Base-by-base conservation (phyloP, 805 yeast species). In the Yarrowia divulgata region DNA sequence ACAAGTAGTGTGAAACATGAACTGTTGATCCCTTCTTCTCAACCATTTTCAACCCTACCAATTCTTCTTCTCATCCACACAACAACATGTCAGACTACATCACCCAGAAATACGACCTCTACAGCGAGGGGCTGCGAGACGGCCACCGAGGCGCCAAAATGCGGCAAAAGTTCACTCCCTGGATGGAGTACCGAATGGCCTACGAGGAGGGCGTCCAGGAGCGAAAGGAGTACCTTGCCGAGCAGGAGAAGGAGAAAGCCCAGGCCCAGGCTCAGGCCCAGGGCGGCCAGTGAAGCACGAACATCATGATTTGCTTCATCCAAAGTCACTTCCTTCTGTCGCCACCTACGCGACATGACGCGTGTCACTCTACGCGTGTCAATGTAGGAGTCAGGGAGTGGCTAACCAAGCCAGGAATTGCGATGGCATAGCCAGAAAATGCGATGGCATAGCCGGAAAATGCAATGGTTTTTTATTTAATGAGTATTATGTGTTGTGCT, bases 111-210 rank as follows among this genome's bases (percentile, higher is more conserved):
- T 42, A n/a, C 45, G 45, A 42, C 45, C 45, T 42, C 18, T 42
- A 16, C 19, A 16, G 19, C 45, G 45, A 42, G 45, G 45, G 45
- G 1, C 18, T 42, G 10, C 45, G 45, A 42, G 45, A 42, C 45
- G 45, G 45, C 45, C 45, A 42, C 45, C 16, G 16, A n/a, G 45
- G 45, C 45, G 42, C 6, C 42, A 16, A 42, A 19, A 16, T n/a
- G 19, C 45, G 45, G n/a, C 19, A 18, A 8, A 16, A n/a, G 19
- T 42, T 42, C 45, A n/a, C 18, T 8, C 45, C 45, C 45, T 42
- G 45, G 45, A 42, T 42, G 45, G 45, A 42, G 45, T 42, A 42
- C 45, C 45, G 45, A 42, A 42, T 42, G 45, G 45, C 42, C 42
- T 39, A 39, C 42, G 42, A 39, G 42, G 42, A 39, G 42, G 42